Conservation (phyloP, 2,329 filamentous ascomycete genomes). For the Fusarium dimerum region DNA sequence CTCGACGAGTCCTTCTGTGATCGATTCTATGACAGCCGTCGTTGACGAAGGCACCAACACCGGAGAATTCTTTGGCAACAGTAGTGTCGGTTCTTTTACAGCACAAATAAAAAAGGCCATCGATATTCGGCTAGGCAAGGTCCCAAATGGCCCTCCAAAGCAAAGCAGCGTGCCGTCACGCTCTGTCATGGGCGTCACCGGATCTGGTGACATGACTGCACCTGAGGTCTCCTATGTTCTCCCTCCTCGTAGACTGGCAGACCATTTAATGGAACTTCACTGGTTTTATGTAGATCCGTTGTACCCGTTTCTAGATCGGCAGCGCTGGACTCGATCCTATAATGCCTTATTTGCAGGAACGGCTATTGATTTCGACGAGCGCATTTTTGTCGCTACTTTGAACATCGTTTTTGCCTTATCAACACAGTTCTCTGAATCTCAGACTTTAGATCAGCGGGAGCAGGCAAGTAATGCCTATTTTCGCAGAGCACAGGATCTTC, state of each 20-base stretch:
- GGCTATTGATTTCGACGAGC: constrained; percentile 38
- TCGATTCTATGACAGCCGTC: constrained; percentile 48
- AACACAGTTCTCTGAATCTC: constrained; percentile 44
- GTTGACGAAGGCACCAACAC: constrained; percentile 42
- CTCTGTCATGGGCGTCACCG: not conserved
- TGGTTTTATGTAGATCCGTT: constrained; percentile 49
- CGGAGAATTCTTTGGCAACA: constrained; percentile 48
- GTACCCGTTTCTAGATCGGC: constrained; percentile 46
- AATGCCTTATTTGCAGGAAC: constrained; percentile 42
- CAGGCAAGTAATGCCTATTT: constrained; percentile 44
- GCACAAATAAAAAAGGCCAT: constrained; percentile 47
- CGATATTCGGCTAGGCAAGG: constrained; percentile 31
- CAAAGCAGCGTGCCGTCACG: not conserved
- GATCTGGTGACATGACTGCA: constrained; percentile 12
- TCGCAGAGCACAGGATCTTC: constrained; percentile 41
- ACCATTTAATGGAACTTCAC: constrained; percentile 46
- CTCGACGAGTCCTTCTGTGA: constrained; percentile 34
- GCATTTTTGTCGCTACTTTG: constrained; percentile 44
- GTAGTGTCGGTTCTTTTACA: constrained; percentile 48
- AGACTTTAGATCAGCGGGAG: constrained; percentile 41
- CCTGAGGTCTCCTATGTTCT: constrained; percentile 40
- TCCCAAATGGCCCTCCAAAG: constrained; percentile 1
- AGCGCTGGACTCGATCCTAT: constrained; percentile 41
- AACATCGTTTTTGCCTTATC: constrained; percentile 50
- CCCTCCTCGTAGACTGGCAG: constrained; percentile 45